Evolutionary conservation across 2,329 filamentous ascomycete species (phyloP), one percentile per base, ranked within the genome.

Genomic region (Alternaria sp.): DNA sequence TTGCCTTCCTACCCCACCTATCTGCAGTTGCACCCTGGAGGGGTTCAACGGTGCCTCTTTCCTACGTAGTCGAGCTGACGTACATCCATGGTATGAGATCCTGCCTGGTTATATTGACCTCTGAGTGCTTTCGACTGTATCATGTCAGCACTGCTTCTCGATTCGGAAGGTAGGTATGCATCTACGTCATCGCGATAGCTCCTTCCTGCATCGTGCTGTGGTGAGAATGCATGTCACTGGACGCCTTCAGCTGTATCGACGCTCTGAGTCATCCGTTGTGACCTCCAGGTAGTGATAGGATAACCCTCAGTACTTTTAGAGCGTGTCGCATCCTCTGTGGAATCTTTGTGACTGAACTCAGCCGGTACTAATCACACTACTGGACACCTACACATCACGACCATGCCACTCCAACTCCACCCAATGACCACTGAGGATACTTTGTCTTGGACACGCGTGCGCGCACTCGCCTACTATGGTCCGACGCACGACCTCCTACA

Each of bases 401-500:
- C 28, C 32, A 79, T 79, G 75, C 70, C 74, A 6, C 64, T 77
- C 3, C 54, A 66, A 50, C 61, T 77, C 2, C 58, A 44, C 12
- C 71, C 70, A 6, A 70, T 77, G 26, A 70, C 69, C 11, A 10
- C 60, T 1, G 36, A 45, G 4, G 75, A 79, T 59, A 62, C 70
- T 9, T 54, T 76, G 8, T 70, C 74, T 0, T 78, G 75, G 74
- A 71, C 71, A 25, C 73, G 73, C 32, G 72, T 76, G 46, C 72
- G 76, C 23, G 45, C 65, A 19, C 47, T 69, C 11, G 76, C 76
- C 30, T 78, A 77, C 54, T 61, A 64, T 25, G 76, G 76, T 19
- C 76, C 76, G 8, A 77, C 76, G 7, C 69, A 78, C 61, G 64
- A 72, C 7, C 17, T 76, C 21, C 49, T 76, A 9, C 75, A 79